Percentiles rank a stretch among this genome's conserved stretches.
Conservation (phyloP, 352 stramenopile species). For the Globisporangium spiculum region DNA sequence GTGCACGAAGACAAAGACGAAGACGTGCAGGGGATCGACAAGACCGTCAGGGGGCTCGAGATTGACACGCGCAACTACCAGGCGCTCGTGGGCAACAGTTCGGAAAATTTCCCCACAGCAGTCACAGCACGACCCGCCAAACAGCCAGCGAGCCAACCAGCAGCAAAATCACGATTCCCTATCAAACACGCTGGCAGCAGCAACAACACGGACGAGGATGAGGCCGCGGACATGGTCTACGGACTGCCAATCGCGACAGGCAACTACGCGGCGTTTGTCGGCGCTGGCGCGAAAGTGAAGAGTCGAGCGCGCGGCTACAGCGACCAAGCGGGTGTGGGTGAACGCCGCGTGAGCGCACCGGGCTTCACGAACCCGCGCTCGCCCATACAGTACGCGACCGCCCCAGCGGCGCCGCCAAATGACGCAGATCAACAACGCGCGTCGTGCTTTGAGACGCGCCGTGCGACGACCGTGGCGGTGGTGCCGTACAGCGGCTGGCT, state of each 20-base stretch:
- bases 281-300: slow-evolving; percentile 20
- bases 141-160: not conserved
- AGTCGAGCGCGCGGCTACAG: slow-evolving; percentile 54
- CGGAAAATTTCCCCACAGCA: not conserved
- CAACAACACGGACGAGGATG: slow-evolving; percentile 16
- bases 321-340: slow-evolving; percentile 29
- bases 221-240: slow-evolving; percentile 37
- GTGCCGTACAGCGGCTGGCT: slow-evolving; percentile 68
- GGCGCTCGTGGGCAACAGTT: slow-evolving; percentile 2
- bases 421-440: slow-evolving; percentile 2
- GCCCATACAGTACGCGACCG: slow-evolving; percentile 22
- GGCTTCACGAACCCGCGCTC: slow-evolving; percentile 18
- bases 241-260: slow-evolving; percentile 45
- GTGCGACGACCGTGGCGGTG: slow-evolving; percentile 45
- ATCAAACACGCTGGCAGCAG: slow-evolving; percentile 2
- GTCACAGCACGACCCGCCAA: not conserved
- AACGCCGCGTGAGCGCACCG: slow-evolving; percentile 35
- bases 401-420: slow-evolving; percentile 1
- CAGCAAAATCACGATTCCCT: slow-evolving; percentile 11
- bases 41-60: slow-evolving; percentile 21
- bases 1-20: not conserved
- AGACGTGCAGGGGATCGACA: slow-evolving; percentile 1
- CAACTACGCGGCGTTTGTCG: slow-evolving; percentile 50
- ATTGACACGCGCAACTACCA: slow-evolving; percentile 39
- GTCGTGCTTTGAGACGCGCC: slow-evolving; percentile 73